Conservation (phyloP, 306 rosid species). For the Abrus precatorius region DNA sequence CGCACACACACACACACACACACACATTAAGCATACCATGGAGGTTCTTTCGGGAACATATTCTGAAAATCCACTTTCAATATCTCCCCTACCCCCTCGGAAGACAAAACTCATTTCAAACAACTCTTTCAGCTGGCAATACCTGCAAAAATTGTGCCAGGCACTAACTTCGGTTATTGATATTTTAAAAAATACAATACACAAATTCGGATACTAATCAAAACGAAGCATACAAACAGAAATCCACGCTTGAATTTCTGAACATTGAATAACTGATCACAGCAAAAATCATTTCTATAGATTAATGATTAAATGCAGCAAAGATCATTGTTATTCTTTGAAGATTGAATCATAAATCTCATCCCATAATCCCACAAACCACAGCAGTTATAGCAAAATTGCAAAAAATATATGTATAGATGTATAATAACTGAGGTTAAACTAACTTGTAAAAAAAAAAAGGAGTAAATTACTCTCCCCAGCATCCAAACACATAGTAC, state of each 20-base stretch:
- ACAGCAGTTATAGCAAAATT: neutral
- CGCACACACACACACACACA: conserved; percentile 14
- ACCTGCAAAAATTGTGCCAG: conserved; percentile 41
- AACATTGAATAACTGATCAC: neutral
- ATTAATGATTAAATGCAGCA: neutral
- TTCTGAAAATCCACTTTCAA: conserved; percentile 78
- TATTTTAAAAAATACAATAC: neutral
- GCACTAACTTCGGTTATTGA: neutral
- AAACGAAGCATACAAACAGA: conserved; percentile 35
- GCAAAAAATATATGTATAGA: neutral
- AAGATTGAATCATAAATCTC: conserved; percentile 13
- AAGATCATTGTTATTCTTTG: neutral
- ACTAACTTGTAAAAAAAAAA: neutral
- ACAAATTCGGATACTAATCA: conserved; percentile 11
- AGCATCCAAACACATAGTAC: conserved; percentile 41
- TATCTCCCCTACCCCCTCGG: conserved; percentile 76
- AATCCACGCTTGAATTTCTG: conserved; percentile 25
- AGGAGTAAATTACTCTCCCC: neutral
- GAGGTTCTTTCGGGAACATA: conserved; percentile 62
- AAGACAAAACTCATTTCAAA: conserved; percentile 71
- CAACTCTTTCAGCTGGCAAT: conserved; percentile 17
- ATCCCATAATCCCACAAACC: neutral
- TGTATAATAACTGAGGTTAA: neutral
- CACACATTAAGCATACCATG: conserved; percentile 54
- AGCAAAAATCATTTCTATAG: neutral